Conservation (phyloP, 805 yeast genomes). For the Isabelozyma rhagii region DNA sequence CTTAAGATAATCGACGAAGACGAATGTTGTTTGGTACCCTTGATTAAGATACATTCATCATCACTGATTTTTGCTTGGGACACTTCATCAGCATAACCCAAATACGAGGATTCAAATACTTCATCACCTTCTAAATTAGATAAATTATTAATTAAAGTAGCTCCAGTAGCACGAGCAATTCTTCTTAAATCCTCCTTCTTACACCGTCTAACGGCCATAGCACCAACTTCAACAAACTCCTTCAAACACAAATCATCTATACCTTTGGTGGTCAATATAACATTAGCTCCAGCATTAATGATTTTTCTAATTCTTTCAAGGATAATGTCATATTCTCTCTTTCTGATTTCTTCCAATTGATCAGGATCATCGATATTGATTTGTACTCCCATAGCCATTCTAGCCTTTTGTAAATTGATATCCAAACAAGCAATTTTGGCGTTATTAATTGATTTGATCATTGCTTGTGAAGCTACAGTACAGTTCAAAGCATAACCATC, state of each 20-base stretch:
- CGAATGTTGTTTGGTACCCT: slow-evolving; percentile 88
- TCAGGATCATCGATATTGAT: slow-evolving; percentile 97
- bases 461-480: slow-evolving; percentile 96
- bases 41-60: slow-evolving; percentile 92
- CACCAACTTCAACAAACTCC: slow-evolving; percentile 86
- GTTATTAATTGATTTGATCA: slow-evolving; percentile 66
- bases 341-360: slow-evolving; percentile 87
- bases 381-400: slow-evolving; percentile 98
- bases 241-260: slow-evolving; percentile 90
- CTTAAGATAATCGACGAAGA: slow-evolving; percentile 88
- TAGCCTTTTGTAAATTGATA: slow-evolving; percentile 89
- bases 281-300: slow-evolving; percentile 87
- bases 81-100: slow-evolving; percentile 90
- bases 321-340: slow-evolving; percentile 83
- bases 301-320: slow-evolving; percentile 80
- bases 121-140: slow-evolving; percentile 96
- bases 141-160: slow-evolving; percentile 80
- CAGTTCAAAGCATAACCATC: slow-evolving; percentile 96
- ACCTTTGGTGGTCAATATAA: slow-evolving; percentile 89
- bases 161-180: slow-evolving; percentile 98
- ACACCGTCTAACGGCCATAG: slow-evolving; percentile 96
- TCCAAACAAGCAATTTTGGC: slow-evolving; percentile 89
- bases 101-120: slow-evolving; percentile 75
- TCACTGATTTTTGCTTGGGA: slow-evolving; percentile 88
- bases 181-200: slow-evolving; percentile 94